A percentile compares a stretch with the other conserved stretches of the same genome.
These are phyloP conservation scores for Penicillium sp. DNA, from an alignment of 2,329 filamentous ascomycete species.

Conservation along the genomic window DNA sequence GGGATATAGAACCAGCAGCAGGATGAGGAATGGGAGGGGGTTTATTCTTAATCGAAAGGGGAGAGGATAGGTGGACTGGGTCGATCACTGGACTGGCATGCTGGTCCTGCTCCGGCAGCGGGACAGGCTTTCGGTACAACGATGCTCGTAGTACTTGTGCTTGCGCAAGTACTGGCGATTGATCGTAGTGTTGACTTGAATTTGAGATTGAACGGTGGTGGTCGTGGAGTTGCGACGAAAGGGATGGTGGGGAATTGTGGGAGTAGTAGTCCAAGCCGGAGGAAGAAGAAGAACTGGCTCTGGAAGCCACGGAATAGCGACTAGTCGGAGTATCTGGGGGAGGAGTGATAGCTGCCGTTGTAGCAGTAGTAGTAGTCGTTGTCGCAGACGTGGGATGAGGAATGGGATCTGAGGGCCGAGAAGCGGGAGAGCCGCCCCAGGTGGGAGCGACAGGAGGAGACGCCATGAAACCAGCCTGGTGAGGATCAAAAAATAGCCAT, in stretches of 20 bases:
- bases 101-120: slow-evolving; percentile 38
- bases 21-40: slow-evolving; percentile 29
- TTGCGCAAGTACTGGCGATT: neutral
- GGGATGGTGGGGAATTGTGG: slow-evolving; percentile 16
- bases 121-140: slow-evolving; percentile 62
- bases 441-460: slow-evolving; percentile 19
- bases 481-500: slow-evolving; percentile 36
- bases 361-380: neutral
- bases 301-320: slow-evolving; percentile 7
- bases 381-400: slow-evolving; percentile 2
- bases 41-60: slow-evolving; percentile 36
- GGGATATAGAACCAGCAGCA: slow-evolving; percentile 28
- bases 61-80: slow-evolving; percentile 32
- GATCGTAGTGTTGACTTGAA: slow-evolving; percentile 11
- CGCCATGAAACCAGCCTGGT: slow-evolving; percentile 30
- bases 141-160: slow-evolving; percentile 1
- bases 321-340: slow-evolving; percentile 12
- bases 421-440: slow-evolving; percentile 28
- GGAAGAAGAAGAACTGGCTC: slow-evolving; percentile 4
- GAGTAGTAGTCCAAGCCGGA: slow-evolving; percentile 19
- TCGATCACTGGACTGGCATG: slow-evolving; percentile 54
- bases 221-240: slow-evolving; percentile 4
- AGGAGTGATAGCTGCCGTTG: slow-evolving; percentile 8
- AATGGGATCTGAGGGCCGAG: slow-evolving; percentile 17
- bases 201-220: slow-evolving; percentile 45